These are phyloP conservation scores for Murraya paniculata DNA, from an alignment of 345 rosid species.

Conservation along the genomic window DNA sequence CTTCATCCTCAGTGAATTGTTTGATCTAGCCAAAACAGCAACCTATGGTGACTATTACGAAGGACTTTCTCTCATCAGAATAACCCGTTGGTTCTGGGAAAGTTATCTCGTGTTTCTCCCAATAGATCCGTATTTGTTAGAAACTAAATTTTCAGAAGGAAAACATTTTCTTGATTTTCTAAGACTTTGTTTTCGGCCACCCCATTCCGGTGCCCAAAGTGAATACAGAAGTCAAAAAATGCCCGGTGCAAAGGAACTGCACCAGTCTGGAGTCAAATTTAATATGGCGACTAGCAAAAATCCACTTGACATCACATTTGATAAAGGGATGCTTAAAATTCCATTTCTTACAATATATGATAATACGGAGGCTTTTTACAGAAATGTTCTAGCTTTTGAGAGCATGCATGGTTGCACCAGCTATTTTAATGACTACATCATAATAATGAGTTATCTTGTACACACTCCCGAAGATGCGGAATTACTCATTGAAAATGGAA, in stretches of 20 bases:
- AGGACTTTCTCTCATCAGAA: background rate
- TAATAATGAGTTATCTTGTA: background rate
- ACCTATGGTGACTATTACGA: background rate
- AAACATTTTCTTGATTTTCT: background rate
- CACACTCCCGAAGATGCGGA: conserved; percentile 15
- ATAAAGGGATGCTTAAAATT: background rate
- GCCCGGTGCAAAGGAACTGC: background rate
- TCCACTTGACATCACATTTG: background rate
- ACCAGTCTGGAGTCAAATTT: background rate
- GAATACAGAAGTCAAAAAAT: background rate
- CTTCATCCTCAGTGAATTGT: conserved; percentile 20
- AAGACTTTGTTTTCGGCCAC: background rate
- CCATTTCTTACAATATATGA: background rate
- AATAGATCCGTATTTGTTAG: too few relatives aligned
- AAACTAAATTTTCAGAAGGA: background rate
- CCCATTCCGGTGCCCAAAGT: too few relatives aligned
- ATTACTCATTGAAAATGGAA: conserved; percentile 6
- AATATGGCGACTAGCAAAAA: background rate
- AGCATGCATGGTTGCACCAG: background rate
- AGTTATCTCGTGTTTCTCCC: background rate
- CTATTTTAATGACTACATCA: background rate
- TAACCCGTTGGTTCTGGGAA: background rate
- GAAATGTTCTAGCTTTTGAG: background rate
- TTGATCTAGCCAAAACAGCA: background rate
- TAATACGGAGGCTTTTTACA: accelerated